Base-by-base conservation (phyloP, 495 filamentous ascomycete genomes). In the Neurospora cerealis region DNA sequence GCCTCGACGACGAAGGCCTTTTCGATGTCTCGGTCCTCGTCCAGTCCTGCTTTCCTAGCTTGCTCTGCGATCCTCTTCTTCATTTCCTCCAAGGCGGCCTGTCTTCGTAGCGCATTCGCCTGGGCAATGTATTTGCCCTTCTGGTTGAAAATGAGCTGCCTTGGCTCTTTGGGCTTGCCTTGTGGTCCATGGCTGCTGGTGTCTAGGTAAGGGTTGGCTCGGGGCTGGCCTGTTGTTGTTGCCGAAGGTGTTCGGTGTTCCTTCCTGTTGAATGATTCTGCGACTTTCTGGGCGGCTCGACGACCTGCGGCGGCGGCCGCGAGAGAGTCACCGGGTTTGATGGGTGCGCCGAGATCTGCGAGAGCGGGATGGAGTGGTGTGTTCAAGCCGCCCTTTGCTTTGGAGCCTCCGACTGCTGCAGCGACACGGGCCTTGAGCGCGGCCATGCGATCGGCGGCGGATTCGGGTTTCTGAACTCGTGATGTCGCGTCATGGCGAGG, bases 71-170 rank as follows among this genome's bases (percentile, higher is more conserved):
- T 97, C 66, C 92, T 87, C 85, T 91, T 93, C 81, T 98, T 98
- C 91, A 98, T 94, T 44, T 89, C 91, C 85, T 98, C 96, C 60
- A 99, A 85, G 77, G 92, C 91, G 36, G 91, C 93, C 82, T 97
- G 93, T 74, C 93, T 87, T 62, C 96, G 89, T 28, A 97, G 85
- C 74, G 93, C 94, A 79, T 92, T 93, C 2, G 92, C 96, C 80
- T 98, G 95, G 74, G 92, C 90, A 71, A 98, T 96, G 78, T 96
- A 98, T 87, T 98, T 98, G 70, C 96, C 96, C 80, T 97, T 97
- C 77, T 95, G 91, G 82, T 98, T 97, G 86, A 99, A 98, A 13
- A 93, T 81, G 24, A 99, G 87, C 76, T 93, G 89, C 60, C 92
- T 89, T 2, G 92, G 85, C 71, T 91, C 85, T 44, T 93, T 87